Percentiles rank a stretch among this genome's conserved stretches.
Conservation (phyloP, 2,329 filamentous ascomycete species). For the Domatiomyces catenatus region DNA sequence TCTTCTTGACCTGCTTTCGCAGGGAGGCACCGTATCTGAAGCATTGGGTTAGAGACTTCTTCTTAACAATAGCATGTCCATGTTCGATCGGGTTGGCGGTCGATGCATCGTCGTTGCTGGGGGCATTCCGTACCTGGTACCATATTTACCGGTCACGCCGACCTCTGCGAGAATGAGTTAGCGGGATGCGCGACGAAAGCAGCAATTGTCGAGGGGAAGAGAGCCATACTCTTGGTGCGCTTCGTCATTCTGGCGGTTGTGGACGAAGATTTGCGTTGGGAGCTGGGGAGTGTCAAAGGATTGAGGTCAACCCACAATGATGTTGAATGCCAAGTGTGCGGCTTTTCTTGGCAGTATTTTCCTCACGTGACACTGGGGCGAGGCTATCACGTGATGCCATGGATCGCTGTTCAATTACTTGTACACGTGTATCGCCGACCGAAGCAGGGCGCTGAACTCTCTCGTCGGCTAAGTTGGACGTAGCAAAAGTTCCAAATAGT, state of each 20-base stretch:
- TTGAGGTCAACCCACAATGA: neutral
- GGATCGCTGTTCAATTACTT: neutral
- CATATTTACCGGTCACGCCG: slow-evolving; percentile 98
- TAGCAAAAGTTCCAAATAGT: neutral
- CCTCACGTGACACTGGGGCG: neutral
- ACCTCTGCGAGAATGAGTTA: slow-evolving; percentile 44
- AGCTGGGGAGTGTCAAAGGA: slow-evolving; percentile 1
- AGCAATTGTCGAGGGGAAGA: neutral
- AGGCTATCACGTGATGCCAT: neutral
- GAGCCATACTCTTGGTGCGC: slow-evolving; percentile 61
- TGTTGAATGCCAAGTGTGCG: neutral
- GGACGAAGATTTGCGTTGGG: slow-evolving; percentile 9
- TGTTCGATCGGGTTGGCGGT: neutral
- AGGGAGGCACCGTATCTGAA: slow-evolving; percentile 93
- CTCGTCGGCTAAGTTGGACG: neutral
- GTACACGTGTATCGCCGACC: no score
- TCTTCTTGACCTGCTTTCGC: slow-evolving; percentile 99
- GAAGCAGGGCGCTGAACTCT: neutral
- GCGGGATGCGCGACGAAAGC: neutral
- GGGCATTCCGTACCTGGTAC: slow-evolving; percentile 58
- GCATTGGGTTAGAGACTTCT: neutral
- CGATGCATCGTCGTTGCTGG: neutral
- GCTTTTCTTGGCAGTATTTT: slow-evolving; percentile 13
- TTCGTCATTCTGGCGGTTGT: slow-evolving; percentile 64
- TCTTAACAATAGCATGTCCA: slow-evolving; percentile 1